Base-by-base conservation (phyloP, 169 alveolate genomes). In the Cryptosporidium ryanae region DNA sequence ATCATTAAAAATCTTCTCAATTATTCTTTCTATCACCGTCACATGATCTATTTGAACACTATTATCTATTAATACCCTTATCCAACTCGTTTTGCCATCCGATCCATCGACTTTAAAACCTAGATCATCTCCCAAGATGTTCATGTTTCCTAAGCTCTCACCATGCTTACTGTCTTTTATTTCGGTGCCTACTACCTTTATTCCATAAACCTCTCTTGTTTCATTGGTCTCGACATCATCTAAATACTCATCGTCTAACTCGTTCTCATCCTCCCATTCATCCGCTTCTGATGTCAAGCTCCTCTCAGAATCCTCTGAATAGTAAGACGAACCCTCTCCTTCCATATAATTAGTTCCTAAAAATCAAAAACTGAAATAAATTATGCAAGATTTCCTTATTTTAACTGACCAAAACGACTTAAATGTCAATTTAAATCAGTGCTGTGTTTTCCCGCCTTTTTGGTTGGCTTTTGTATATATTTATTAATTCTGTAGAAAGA, bases 291-390 rank as follows among this genome's bases (percentile, higher is more conserved):
- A 59, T 8, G 68, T 76, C 23, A 38, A 6, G 38, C 34, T 76
- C 44, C 71, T 43, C 15, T 59, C 68, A 1, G 87, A 76, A 44
- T 61, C 71, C 43, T 76, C 87, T 23, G 87, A 76, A 44, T 57
- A 76, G 46, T 59, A 76, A 17, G 87, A 76, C 15, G 87, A 76
- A 48, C 34, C 64, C 18, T 76, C 87, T 3, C 64, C 57, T 21
- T 8, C 70, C 87, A 76, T 76, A 5, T 61, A 48, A 6, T 64
- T n/a, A n/a, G n/a, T 23, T 59, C n/a, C n/a, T n/a, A n/a, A n/a
- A n/a, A n/a, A n/a, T n/a, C n/a, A n/a, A n/a, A n/a, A n/a, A n/a
- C n/a, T n/a, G n/a, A n/a, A n/a, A n/a, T n/a, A n/a, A n/a, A n/a
- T n/a, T n/a, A n/a, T n/a, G n/a, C n/a, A n/a, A n/a, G n/a, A n/a